These are phyloP conservation scores for Talaromyces pinophilus DNA, from an alignment of 2,329 filamentous ascomycete species.

Conservation along the genomic window DNA sequence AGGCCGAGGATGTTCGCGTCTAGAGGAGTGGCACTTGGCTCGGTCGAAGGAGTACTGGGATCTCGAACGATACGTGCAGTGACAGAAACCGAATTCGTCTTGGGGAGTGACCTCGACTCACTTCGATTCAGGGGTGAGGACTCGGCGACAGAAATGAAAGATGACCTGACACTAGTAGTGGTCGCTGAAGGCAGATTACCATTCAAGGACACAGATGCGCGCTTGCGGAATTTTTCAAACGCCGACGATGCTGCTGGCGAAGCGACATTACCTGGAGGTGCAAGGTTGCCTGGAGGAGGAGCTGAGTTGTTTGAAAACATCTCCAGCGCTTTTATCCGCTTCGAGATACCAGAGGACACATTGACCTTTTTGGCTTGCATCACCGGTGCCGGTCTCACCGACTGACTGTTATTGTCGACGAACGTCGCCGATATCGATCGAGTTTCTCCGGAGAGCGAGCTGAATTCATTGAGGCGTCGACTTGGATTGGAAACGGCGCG, in stretches of 20 bases:
- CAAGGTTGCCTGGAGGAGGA: conserved; percentile 25
- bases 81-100: conserved; percentile 75
- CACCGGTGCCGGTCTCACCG: conserved; percentile 40
- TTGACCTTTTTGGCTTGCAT: conserved; percentile 72
- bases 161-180: conserved; percentile 30
- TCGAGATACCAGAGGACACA: conserved; percentile 86
- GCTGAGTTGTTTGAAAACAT: conserved; percentile 62
- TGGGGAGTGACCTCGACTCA: conserved; percentile 32
- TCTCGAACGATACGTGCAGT: conserved; percentile 78
- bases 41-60: conserved; percentile 49
- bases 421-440: conserved; percentile 45
- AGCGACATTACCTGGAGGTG: conserved; percentile 33
- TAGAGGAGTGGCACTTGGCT: conserved; percentile 30
- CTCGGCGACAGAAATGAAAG: conserved; percentile 33
- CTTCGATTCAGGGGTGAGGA: conserved; percentile 34
- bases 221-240: conserved; percentile 55
- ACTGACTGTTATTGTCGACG: conserved; percentile 30
- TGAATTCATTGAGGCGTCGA: conserved; percentile 32
- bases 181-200: conserved; percentile 29
- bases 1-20: conserved; percentile 46
- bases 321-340: conserved; percentile 90
- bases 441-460: conserved; percentile 34
- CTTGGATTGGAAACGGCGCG: conserved; percentile 46
- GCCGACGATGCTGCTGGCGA: conserved; percentile 57
- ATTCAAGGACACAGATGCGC: conserved; percentile 40